phyloP scores from a whole-genome alignment of 352 stramenopile species.

The Saprolegnia diclina region DNA sequence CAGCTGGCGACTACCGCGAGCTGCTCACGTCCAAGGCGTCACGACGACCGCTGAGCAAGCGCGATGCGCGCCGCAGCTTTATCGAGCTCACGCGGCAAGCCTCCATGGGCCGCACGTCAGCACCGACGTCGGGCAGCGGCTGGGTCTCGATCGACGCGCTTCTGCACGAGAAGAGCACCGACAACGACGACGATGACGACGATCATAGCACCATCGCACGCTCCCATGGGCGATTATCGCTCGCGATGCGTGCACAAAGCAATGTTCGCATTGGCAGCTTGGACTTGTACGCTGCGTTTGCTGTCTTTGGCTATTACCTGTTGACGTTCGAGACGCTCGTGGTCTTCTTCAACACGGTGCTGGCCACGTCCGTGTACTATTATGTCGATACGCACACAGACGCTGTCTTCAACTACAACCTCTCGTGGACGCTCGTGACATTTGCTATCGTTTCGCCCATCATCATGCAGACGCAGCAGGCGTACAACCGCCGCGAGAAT shows the following conservation, averaged over 20 bases:
- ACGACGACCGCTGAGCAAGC: neutral
- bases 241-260: neutral
- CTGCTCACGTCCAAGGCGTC: neutral
- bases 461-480: constrained; percentile 26
- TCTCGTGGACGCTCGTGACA: constrained; percentile 24
- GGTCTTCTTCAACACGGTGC: constrained; percentile 20
- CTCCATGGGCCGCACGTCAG: neutral
- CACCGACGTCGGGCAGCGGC: no score
- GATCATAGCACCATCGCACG: neutral
- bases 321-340: constrained; percentile 18
- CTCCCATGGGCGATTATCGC: neutral
- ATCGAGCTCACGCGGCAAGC: neutral
- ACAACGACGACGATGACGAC: neutral
- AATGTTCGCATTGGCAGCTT: neutral
- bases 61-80: neutral
- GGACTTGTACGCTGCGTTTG: constrained; percentile 23
- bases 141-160: no score
- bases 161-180: no score
- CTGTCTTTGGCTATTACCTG: constrained; percentile 13
- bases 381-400: neutral
- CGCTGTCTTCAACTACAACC: constrained; percentile 17
- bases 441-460: constrained; percentile 27
- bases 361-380: constrained; percentile 22
- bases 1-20: neutral
- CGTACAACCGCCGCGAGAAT: constrained; percentile 24